Evolutionary conservation across 208 protist species (phyloP), one percentile per base, ranked within the genome.

Genomic region (Acanthamoeba culbertsoni): DNA sequence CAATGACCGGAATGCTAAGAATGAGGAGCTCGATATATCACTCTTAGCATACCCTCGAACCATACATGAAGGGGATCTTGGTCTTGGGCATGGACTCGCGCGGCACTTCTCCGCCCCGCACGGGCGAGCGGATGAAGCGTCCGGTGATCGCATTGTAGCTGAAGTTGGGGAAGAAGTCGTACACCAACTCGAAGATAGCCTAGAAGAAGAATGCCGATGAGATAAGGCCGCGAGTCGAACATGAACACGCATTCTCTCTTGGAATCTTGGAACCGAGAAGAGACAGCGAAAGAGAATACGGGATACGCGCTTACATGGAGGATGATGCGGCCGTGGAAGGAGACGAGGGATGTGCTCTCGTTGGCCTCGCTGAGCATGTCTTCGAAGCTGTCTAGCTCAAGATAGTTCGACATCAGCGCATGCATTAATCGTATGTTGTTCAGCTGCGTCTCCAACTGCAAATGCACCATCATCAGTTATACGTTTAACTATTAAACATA

Each of bases 341-440:
- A 97, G 28, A 96, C 91, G 20, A 97, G 73, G 7, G 93, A 93
- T 23, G 92, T 94, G 14, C 86, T 86, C n/a, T 97, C 96, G 94
- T 97, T 94, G 2, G 94, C 93, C 48, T 97, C 96, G 45, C 40
- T 92, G 26, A 95, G 75, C n/a, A 98, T 93, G 0, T 59, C 48
- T 12, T 97, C 96, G 23, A 94, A 97, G 53, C 93, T 40, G 51
- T 98, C 97, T 5, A 98, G 53, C 18, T 43, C n/a, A n/a, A 98
- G 46, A 68, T 94, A 55, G 65, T 96, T 59, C 0, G 93, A 91
- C 20, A 98, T 40, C 12, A 97, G 35, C 43, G 77, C 28, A 46
- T 97, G 94, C 31, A 94, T 97, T 5, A 96, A 46, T 28, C 95
- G 93, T 42, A 94, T 84, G 33, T 94, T 93, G 23, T 92, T 55